Evolutionary conservation across 306 rosid genomes (phyloP).

Genomic region (Pyrus communis): DNA sequence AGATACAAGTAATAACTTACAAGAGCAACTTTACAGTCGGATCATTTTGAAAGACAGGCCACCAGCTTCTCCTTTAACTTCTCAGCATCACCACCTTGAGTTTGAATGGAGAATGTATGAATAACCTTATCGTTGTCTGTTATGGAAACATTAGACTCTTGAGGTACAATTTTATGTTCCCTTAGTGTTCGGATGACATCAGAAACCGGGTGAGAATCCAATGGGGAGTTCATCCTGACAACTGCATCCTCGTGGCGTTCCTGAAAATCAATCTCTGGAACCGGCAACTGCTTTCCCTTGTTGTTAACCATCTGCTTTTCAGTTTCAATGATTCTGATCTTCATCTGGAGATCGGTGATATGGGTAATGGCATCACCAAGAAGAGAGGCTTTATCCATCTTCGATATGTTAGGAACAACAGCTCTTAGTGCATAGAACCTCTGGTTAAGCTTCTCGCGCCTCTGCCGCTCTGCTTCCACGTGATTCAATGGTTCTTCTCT

Average conservation of each 20-base stretch:
- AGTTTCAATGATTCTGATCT: slow-evolving; percentile 69
- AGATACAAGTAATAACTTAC: slow-evolving; percentile 2
- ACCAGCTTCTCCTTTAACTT: slow-evolving; percentile 73
- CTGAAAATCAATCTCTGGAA: slow-evolving; percentile 72
- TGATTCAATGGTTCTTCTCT: slow-evolving; percentile 91
- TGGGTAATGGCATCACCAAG: slow-evolving; percentile 85
- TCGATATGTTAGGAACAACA: slow-evolving; percentile 89
- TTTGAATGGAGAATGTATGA: slow-evolving; percentile 65
- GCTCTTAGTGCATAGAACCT: slow-evolving; percentile 83
- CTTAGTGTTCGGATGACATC: slow-evolving; percentile 42
- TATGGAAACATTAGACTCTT: slow-evolving; percentile 45
- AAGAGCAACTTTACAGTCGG: slow-evolving; percentile 8
- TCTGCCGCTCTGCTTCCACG: slow-evolving; percentile 89
- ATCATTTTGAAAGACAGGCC: slow-evolving; percentile 52
- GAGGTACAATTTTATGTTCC: slow-evolving; percentile 65
- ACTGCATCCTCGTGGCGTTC: slow-evolving; percentile 61
- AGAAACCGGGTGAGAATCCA: slow-evolving; percentile 78
- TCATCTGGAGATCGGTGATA: slow-evolving; percentile 80
- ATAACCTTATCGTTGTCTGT: slow-evolving; percentile 41
- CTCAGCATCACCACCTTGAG: slow-evolving; percentile 58
- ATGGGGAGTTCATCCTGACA: slow-evolving; percentile 60
- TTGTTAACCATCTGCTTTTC: slow-evolving; percentile 51
- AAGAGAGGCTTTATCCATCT: slow-evolving; percentile 93
- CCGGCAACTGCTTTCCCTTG: slow-evolving; percentile 26
- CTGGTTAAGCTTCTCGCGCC: slow-evolving; percentile 93